Conservation (phyloP, 495 filamentous ascomycete genomes). For the Echria macrotheca region DNA sequence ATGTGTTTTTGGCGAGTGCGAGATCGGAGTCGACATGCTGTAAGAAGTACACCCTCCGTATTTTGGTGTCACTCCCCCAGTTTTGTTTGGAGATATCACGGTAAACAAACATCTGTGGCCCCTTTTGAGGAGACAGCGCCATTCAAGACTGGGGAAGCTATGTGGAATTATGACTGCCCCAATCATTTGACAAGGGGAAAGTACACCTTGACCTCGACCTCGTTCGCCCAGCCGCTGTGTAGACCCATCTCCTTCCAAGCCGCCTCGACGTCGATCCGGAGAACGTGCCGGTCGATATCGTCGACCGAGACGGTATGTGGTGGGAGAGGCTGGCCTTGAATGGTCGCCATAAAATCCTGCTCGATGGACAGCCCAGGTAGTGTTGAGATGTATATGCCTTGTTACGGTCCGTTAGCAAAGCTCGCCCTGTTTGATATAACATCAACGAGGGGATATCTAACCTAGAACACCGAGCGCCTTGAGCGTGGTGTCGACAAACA, state of each 20-base stretch:
- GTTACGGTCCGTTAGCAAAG: slow-evolving; percentile 2
- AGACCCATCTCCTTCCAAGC: slow-evolving; percentile 77
- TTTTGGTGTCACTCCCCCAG: no score
- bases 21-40: no score
- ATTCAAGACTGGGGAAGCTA: no score
- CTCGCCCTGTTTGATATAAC: no score
- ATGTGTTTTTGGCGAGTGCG: no score
- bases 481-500: slow-evolving; percentile 59
- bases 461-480: slow-evolving; percentile 82
- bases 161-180: no score
- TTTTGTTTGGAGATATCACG: no score
- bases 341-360: slow-evolving; percentile 68
- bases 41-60: no score
- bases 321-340: slow-evolving; percentile 65
- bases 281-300: slow-evolving; percentile 48
- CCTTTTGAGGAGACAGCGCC: no score
- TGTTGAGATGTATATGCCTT: slow-evolving; percentile 66
- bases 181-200: slow-evolving; percentile 21
- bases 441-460: no score
- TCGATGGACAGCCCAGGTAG: slow-evolving; percentile 55
- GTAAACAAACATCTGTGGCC: no score
- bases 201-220: slow-evolving; percentile 67
- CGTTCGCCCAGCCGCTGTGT: slow-evolving; percentile 74
- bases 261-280: slow-evolving; percentile 69
- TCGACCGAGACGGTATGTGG: slow-evolving; percentile 58